Base-by-base conservation (phyloP, 2,329 filamentous ascomycete species). In the Colletotrichum ledebouriae region DNA sequence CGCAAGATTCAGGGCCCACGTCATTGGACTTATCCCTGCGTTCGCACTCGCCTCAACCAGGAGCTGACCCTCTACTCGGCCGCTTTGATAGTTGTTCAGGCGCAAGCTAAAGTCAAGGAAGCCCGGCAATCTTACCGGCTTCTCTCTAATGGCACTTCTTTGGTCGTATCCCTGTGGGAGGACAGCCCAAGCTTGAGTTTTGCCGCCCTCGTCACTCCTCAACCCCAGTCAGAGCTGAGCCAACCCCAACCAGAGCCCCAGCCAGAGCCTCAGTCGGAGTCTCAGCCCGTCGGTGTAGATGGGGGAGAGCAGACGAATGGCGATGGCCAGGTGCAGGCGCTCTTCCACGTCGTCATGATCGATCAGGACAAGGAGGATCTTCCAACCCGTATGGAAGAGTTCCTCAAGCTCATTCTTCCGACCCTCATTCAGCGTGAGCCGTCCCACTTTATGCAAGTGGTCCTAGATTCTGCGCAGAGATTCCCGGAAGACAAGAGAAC, bases 11-110 rank as follows among this genome's bases (percentile, higher is more conserved):
- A 90, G 44, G 84, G 86, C 3, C 88, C 89, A 0, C 84, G 89
- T 9, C 84, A 91, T n/a, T 91, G 89, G 89, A 86, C 85, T 68
- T 86, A 85, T 3, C 86, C 87, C 10, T 91, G 89, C 73, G 85
- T 90, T 25, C 84, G 89, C 53, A 89, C 87, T 7, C 86, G 87
- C 60, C 81, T 91, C 20, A 86, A 86, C 7, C 87, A 90, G 70
- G 85, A 88, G 69, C 81, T 90, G 25, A 86, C 89, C 60, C 80
- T 91, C 12, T 91, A 90, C 74, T 88, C 87, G 12, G 88, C 88
- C 4, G 87, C 87, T 6, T 84, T 91, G 0, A 88, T 91, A 72
- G 85, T 88, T 20, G 87, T 90, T 1, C 80, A 90, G 59, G 86
- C 88, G 1, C 87, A 89, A 73, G 85, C 86, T 67, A 81, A 87